These are phyloP conservation scores for Aspergillus fumigatus DNA, from an alignment of 2,329 filamentous ascomycete species.

Conservation along the genomic window DNA sequence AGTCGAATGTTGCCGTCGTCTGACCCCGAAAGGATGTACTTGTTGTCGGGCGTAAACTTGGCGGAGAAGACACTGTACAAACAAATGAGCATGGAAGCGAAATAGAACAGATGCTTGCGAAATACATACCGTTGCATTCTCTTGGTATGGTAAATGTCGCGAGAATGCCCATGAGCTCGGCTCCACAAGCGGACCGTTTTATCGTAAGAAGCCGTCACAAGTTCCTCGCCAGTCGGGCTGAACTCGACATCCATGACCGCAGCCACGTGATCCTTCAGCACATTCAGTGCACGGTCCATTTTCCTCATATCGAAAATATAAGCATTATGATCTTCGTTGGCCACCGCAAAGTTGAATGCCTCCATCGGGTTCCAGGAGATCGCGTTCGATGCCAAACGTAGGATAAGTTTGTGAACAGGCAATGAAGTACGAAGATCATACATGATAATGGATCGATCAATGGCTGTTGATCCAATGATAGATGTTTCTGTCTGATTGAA, in stretches of 20 bases:
- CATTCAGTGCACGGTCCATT: conserved; percentile 79
- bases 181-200: conserved; percentile 84
- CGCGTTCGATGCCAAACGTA: conserved; percentile 78
- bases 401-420: conserved; percentile 72
- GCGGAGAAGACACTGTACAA: conserved; percentile 67
- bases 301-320: conserved; percentile 94
- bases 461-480: conserved; percentile 77
- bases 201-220: conserved; percentile 86
- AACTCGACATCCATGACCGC: conserved; percentile 98
- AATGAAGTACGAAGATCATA: conserved; percentile 88
- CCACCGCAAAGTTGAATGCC: conserved; percentile 89
- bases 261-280: conserved; percentile 82
- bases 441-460: conserved; percentile 79
- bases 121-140: conserved; percentile 70
- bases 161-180: conserved; percentile 72
- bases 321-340: conserved; percentile 90
- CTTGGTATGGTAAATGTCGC: conserved; percentile 96
- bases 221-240: conserved; percentile 87
- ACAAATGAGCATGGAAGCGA: conserved; percentile 10
- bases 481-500: conserved; percentile 96
- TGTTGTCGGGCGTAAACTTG: conserved; percentile 81
- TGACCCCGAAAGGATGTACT: conserved; percentile 83
- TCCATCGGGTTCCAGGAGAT: conserved; percentile 96
- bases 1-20: conserved; percentile 90
- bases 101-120: neutral